Percentiles rank a stretch among this genome's conserved stretches.
These are phyloP conservation scores for Trichophyton verrucosum DNA, from an alignment of 2,329 filamentous ascomycete species.

Conservation along the genomic window DNA sequence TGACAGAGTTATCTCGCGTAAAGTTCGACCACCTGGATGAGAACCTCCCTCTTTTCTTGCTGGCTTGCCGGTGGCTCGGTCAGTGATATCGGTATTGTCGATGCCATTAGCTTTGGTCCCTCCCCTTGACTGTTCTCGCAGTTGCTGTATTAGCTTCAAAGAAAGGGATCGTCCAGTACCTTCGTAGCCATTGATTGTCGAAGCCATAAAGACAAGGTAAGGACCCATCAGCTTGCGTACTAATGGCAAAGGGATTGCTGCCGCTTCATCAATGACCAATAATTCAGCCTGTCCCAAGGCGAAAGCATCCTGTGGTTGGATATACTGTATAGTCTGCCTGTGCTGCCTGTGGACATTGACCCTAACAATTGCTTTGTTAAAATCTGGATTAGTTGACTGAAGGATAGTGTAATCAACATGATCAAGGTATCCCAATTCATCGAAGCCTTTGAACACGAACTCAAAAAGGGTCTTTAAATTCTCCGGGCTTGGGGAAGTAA, in stretches of 20 bases:
- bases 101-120: conserved; percentile 41
- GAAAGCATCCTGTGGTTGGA: conserved; percentile 90
- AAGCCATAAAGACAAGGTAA: conserved; percentile 98
- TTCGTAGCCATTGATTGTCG: conserved; percentile 97
- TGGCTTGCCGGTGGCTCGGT: conserved; percentile 64
- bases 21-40: conserved; percentile 56
- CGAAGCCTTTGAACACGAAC: conserved; percentile 96
- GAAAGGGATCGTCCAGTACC: conserved; percentile 91
- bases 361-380: conserved; percentile 96
- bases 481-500: conserved; percentile 92
- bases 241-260: conserved; percentile 84
- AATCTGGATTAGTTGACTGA: conserved; percentile 94
- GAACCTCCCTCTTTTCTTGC: conserved; percentile 50
- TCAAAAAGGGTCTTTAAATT: conserved; percentile 98
- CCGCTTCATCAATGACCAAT: conserved; percentile 92
- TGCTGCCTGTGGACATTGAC: conserved; percentile 94
- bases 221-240: conserved; percentile 92
- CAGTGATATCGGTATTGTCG: conserved; percentile 55
- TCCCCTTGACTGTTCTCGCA: conserved; percentile 78
- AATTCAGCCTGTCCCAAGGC: conserved; percentile 90
- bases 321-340: conserved; percentile 96
- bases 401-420: conserved; percentile 97
- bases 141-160: conserved; percentile 90
- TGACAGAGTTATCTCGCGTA: conserved; percentile 82
- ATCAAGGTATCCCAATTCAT: conserved; percentile 83